These are phyloP conservation scores for Scheffersomyces segobiensis DNA, from an alignment of 1,139 yeast species.

Conservation along the genomic window DNA sequence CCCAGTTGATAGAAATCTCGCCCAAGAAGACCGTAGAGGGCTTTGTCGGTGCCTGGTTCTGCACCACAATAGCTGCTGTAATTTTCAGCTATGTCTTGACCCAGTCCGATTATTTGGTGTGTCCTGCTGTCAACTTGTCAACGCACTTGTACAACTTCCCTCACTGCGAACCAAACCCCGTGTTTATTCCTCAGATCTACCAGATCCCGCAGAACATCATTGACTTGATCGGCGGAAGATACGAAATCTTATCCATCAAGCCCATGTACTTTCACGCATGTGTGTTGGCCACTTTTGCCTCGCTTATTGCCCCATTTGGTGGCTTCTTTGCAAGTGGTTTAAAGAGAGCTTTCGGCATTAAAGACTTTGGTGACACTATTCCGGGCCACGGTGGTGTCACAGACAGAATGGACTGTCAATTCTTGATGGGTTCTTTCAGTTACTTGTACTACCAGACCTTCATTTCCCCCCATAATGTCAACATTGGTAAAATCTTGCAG, in stretches of 20 bases:
- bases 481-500: conserved; percentile 73
- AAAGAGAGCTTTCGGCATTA: conserved; percentile 94
- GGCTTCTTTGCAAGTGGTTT: conserved; percentile 97
- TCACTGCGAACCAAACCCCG: conserved; percentile 82
- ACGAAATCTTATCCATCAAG: conserved; percentile 60
- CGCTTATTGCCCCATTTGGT: conserved; percentile 97
- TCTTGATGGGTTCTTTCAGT: conserved; percentile 94
- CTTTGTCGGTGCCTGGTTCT: conserved; percentile 95
- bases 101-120: conserved; percentile 72
- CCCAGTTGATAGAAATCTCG: conserved; percentile 88
- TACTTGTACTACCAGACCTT: conserved; percentile 92
- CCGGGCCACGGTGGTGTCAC: conserved; percentile 99
- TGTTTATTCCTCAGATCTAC: conserved; percentile 76
- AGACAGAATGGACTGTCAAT: conserved; percentile 97
- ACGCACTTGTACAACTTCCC: conserved; percentile 50
- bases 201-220: conserved; percentile 71
- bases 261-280: conserved; percentile 91
- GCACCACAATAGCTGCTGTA: conserved; percentile 78
- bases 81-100: conserved; percentile 64
- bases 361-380: conserved; percentile 88
- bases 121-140: conserved; percentile 76
- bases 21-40: conserved; percentile 99
- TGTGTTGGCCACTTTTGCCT: conserved; percentile 89
- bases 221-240: conserved; percentile 30
- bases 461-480: conserved; percentile 70